Percentiles rank a stretch among this genome's conserved stretches.
These are phyloP conservation scores for Aphanomyces cochlioides DNA, from an alignment of 352 stramenopile genomes.

Conservation along the genomic window DNA sequence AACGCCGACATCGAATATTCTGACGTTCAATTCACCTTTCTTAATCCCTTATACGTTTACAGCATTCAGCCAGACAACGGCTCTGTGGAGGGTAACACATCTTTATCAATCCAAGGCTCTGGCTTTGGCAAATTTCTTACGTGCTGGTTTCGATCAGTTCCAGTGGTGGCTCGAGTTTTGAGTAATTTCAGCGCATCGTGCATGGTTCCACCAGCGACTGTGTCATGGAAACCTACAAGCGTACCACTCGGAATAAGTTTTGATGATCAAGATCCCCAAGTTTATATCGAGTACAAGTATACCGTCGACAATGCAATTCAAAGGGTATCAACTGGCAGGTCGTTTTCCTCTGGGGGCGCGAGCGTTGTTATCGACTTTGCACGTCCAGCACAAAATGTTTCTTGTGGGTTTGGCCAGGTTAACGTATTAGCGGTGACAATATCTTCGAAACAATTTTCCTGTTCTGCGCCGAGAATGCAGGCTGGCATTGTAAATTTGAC, in stretches of 20 bases:
- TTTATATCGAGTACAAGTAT: slow-evolving; percentile 42
- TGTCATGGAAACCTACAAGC: background rate
- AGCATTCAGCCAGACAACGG: slow-evolving; percentile 12
- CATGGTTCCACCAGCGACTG: slow-evolving; percentile 15
- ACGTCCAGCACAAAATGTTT: slow-evolving; percentile 40
- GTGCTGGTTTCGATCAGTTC: slow-evolving; percentile 28
- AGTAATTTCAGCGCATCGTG: slow-evolving; percentile 23
- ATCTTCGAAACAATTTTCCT: slow-evolving; percentile 40
- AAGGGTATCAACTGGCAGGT: slow-evolving; percentile 34
- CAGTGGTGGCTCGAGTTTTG: slow-evolving; percentile 7
- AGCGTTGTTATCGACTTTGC: slow-evolving; percentile 41
- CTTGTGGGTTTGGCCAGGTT: slow-evolving; percentile 54
- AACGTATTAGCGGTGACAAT: slow-evolving; percentile 29
- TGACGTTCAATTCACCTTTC: slow-evolving; percentile 30
- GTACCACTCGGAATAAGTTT: slow-evolving; percentile 2
- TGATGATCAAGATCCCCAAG: background rate
- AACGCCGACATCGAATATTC: slow-evolving; percentile 48
- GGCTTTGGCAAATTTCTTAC: slow-evolving; percentile 32
- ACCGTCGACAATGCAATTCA: slow-evolving; percentile 45
- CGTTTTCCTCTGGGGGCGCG: slow-evolving; percentile 39
- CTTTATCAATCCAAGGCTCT: slow-evolving; percentile 22
- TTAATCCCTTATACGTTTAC: slow-evolving; percentile 8
- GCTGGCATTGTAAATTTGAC: slow-evolving; percentile 34
- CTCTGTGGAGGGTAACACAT: background rate
- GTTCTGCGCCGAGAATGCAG: slow-evolving; percentile 34